Conservation (phyloP, 345 rosid species). For the Fremontodendron californicum region DNA sequence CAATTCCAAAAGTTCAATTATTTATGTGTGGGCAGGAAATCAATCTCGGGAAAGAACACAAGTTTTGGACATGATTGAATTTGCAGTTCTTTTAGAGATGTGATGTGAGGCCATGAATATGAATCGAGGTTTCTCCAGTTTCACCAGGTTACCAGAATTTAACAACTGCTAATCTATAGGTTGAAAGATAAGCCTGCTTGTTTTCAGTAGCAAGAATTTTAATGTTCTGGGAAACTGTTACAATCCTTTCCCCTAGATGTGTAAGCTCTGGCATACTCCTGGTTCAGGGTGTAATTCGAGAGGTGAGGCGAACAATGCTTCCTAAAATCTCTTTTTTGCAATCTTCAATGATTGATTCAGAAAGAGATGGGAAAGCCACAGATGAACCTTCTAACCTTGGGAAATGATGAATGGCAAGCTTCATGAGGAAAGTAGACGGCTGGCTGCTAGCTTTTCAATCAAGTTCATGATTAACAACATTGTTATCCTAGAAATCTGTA, state of each 20-base stretch:
- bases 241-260: background rate
- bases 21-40: background rate
- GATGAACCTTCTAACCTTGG: conserved; percentile 1
- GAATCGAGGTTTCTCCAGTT: conserved; percentile 2
- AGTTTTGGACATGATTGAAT: conserved; percentile 12
- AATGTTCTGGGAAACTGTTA: no score
- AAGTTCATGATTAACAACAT: background rate
- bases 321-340: background rate
- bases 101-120: background rate
- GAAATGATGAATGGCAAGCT: background rate
- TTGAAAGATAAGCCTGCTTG: background rate
- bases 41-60: background rate
- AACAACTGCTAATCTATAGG: background rate
- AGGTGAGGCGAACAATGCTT: background rate
- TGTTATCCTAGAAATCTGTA: background rate
- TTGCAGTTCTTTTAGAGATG: background rate
- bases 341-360: background rate
- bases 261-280: background rate
- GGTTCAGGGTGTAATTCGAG: background rate
- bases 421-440: background rate
- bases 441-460: background rate
- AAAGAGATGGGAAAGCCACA: background rate
- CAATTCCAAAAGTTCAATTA: background rate
- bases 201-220: no score
- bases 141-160: background rate